A percentile compares a stretch with the other conserved stretches of the same genome.
These are phyloP conservation scores for Ganoderma resinaceum DNA, from an alignment of 1,284 basidiomycete genomes.

Conservation along the genomic window DNA sequence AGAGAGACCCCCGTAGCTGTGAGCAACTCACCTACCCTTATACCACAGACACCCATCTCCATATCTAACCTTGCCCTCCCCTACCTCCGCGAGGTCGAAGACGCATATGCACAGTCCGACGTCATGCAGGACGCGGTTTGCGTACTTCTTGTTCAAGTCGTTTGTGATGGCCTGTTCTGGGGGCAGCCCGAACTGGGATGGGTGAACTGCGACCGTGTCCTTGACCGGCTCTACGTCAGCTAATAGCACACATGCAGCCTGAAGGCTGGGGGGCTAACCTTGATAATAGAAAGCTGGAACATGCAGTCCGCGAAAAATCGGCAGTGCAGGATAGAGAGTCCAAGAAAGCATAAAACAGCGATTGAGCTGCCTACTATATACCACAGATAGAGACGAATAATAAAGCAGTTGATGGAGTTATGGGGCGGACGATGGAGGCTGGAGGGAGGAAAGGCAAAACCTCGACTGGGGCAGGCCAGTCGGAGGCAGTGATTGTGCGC, in stretches of 20 bases:
- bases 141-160: slow-evolving; percentile 92
- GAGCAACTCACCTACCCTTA: slow-evolving; percentile 65
- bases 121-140: slow-evolving; percentile 92
- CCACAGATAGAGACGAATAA: not conserved
- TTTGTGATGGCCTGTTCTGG: slow-evolving; percentile 77
- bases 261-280: slow-evolving; percentile 42
- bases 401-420: not conserved
- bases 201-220: slow-evolving; percentile 84
- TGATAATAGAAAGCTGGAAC: slow-evolving; percentile 69
- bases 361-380: not conserved
- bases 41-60: slow-evolving; percentile 97
- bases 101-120: slow-evolving; percentile 91
- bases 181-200: slow-evolving; percentile 75
- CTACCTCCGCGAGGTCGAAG: slow-evolving; percentile 86
- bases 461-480: not conserved
- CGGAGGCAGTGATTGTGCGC: not conserved
- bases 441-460: not conserved
- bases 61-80: slow-evolving; percentile 93
- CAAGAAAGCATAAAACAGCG: not conserved
- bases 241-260: too few relatives aligned
- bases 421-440: not conserved
- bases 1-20: not conserved
- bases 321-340: not conserved
- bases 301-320: slow-evolving; percentile 40
- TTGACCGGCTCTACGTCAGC: slow-evolving; percentile 31